Evolutionary conservation across 2,329 filamentous ascomycete species (phyloP).

Genomic region (Sphaceloma murrayae): DNA sequence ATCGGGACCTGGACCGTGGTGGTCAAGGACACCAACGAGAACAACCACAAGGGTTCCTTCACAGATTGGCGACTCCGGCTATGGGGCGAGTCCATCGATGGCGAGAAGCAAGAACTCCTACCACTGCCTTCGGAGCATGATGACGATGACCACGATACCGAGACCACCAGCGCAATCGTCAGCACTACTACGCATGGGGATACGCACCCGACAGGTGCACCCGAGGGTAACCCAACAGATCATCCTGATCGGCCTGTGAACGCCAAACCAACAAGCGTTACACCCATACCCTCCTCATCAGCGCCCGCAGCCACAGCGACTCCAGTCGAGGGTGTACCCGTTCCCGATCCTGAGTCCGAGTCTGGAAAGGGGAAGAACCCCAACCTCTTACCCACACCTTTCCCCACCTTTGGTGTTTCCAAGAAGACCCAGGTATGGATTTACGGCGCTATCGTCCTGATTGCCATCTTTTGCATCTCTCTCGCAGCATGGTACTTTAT

Average conservation of each 20-base stretch:
- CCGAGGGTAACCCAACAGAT: slow-evolving; percentile 37
- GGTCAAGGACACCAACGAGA: slow-evolving; percentile 73
- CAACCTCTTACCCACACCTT: slow-evolving; percentile 68
- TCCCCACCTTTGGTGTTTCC: slow-evolving; percentile 83
- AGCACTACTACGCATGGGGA: slow-evolving; percentile 49
- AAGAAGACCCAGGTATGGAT: slow-evolving; percentile 90
- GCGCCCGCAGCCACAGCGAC: slow-evolving; percentile 24
- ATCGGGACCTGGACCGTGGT: slow-evolving; percentile 85
- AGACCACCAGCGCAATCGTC: slow-evolving; percentile 46
- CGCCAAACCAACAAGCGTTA: slow-evolving; percentile 41
- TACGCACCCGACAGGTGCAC: slow-evolving; percentile 38
- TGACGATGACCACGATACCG: slow-evolving; percentile 66
- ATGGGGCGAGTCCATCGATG: slow-evolving; percentile 82
- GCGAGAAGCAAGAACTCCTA: slow-evolving; percentile 59
- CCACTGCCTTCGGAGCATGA: slow-evolving; percentile 78
- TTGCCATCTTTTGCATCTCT: slow-evolving; percentile 70
- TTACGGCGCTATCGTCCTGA: slow-evolving; percentile 75
- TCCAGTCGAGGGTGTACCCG: slow-evolving; percentile 23
- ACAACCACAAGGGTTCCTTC: slow-evolving; percentile 68
- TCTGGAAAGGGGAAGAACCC: slow-evolving; percentile 39
- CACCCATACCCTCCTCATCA: slow-evolving; percentile 22
- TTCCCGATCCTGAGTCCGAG: slow-evolving; percentile 25
- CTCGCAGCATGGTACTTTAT: slow-evolving; percentile 75
- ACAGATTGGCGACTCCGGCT: slow-evolving; percentile 88
- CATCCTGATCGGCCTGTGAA: slow-evolving; percentile 48